phyloP scores from a whole-genome alignment of 2,329 filamentous ascomycete species.

The Phyllosticta citrichinensis region DNA sequence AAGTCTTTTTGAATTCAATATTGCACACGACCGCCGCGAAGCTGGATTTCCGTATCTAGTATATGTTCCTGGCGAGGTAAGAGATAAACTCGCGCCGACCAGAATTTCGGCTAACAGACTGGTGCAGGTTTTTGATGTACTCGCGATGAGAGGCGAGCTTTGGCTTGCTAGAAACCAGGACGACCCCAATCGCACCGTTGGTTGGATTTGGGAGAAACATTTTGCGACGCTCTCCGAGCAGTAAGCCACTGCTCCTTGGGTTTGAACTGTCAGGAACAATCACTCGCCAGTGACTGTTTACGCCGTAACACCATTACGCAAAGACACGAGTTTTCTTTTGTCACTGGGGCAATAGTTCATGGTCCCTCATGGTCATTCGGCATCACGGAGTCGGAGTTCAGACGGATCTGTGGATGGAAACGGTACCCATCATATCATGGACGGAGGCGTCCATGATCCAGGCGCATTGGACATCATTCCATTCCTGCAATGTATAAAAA shows the following conservation, averaged over 20 bases:
- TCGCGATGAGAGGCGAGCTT: constrained; percentile 92
- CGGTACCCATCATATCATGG: constrained; percentile 1
- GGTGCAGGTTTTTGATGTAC: constrained; percentile 47
- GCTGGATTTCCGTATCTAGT: constrained; percentile 93
- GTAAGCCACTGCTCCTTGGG: not conserved
- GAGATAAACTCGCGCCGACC: constrained; percentile 17
- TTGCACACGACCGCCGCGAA: constrained; percentile 82
- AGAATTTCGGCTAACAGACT: not conserved
- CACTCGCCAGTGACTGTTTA: not conserved
- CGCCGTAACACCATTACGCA: not conserved
- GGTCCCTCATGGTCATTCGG: constrained; percentile 5
- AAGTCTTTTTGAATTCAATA: constrained; percentile 94
- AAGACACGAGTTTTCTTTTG: constrained; percentile 10
- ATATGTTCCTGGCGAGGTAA: constrained; percentile 83
- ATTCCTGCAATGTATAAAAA: constrained; percentile 10
- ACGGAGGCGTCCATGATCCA: not conserved
- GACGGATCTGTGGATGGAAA: not conserved
- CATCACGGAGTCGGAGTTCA: constrained; percentile 9
- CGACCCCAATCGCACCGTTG: constrained; percentile 65
- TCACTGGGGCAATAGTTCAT: constrained; percentile 5
- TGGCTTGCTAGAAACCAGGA: constrained; percentile 98
- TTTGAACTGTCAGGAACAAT: not conserved
- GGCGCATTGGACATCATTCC: constrained; percentile 7
- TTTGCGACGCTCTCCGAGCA: constrained; percentile 47
- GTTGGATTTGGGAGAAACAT: constrained; percentile 99